Conservation (phyloP, 2,329 filamentous ascomycete species). For the Microsporum audouinii region DNA sequence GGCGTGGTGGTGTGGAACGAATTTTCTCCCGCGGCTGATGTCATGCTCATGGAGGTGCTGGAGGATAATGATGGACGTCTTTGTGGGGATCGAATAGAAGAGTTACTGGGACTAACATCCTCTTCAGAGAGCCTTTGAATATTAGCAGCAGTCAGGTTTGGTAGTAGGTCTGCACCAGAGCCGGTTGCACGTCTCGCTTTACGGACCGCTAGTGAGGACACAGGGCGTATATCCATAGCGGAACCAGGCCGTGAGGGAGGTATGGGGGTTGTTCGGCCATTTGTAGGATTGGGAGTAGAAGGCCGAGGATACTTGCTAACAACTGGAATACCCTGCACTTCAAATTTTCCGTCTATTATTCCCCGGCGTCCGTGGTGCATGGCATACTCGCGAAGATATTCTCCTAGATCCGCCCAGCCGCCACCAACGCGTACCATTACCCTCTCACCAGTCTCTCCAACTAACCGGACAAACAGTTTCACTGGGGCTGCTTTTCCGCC, state of each 20-base stretch:
- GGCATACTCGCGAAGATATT: constrained; percentile 89
- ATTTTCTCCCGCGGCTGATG: constrained; percentile 20
- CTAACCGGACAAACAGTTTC: constrained; percentile 85
- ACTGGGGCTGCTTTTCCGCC: constrained; percentile 76
- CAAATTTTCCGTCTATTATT: constrained; percentile 44
- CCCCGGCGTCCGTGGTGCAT: constrained; percentile 74
- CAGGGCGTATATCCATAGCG: constrained; percentile 26
- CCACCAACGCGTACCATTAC: constrained; percentile 98
- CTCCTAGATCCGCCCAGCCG: constrained; percentile 93
- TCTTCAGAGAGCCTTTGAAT: constrained; percentile 21
- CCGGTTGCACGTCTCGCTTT: constrained; percentile 29
- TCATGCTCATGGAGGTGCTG: constrained; percentile 24
- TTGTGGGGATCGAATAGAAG: constrained; percentile 20
- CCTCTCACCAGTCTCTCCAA: constrained; percentile 78
- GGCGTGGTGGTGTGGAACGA: constrained; percentile 19
- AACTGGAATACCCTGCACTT: constrained; percentile 39
- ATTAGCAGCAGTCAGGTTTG: constrained; percentile 20
- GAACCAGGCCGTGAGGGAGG: constrained; percentile 26
- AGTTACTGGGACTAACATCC: constrained; percentile 17
- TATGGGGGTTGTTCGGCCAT: constrained; percentile 24
- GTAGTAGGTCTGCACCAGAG: constrained; percentile 23
- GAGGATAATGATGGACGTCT: constrained; percentile 31
- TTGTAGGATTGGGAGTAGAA: constrained; percentile 9
- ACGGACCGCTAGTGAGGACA: constrained; percentile 30
- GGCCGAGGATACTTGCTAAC: constrained; percentile 11